These are phyloP conservation scores for Mucor circinelloides DNA, from an alignment of 371 early-diverging fungal genomes.

Conservation along the genomic window DNA sequence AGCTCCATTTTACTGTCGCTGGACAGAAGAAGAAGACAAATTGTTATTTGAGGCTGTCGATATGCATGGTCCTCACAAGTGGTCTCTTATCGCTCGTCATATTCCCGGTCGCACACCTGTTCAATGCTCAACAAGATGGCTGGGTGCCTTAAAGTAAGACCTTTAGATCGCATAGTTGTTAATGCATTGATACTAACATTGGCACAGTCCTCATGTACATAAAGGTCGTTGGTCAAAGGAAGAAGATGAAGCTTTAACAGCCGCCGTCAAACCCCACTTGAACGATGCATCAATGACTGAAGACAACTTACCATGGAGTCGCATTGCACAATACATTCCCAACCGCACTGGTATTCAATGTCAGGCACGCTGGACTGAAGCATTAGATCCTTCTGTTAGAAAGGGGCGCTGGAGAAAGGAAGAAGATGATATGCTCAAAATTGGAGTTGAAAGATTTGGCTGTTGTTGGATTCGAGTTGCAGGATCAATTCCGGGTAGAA, in stretches of 20 bases:
- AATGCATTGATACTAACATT: not conserved
- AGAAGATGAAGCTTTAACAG: slow-evolving; percentile 51
- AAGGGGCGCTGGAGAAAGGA: slow-evolving; percentile 60
- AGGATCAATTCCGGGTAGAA: slow-evolving; percentile 55
- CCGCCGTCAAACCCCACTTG: slow-evolving; percentile 32
- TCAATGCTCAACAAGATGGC: slow-evolving; percentile 58
- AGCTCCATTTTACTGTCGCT: slow-evolving; percentile 25
- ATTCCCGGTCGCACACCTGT: slow-evolving; percentile 54
- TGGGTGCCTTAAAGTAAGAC: slow-evolving; percentile 51
- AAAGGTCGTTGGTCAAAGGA: slow-evolving; percentile 59
- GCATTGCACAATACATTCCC: slow-evolving; percentile 43
- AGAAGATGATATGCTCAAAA: slow-evolving; percentile 53
- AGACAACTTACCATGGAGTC: slow-evolving; percentile 47
- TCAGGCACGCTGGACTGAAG: slow-evolving; percentile 65
- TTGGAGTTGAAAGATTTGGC: slow-evolving; percentile 42
- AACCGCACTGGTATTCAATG: slow-evolving; percentile 57
- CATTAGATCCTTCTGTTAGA: slow-evolving; percentile 60
- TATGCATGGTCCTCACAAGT: slow-evolving; percentile 41
- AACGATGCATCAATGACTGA: slow-evolving; percentile 10
- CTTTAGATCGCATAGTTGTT: not conserved
- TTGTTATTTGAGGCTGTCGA: slow-evolving; percentile 26
- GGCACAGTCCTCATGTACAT: slow-evolving; percentile 40
- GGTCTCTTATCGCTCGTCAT: slow-evolving; percentile 50
- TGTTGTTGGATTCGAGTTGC: slow-evolving; percentile 68
- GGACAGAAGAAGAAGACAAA: slow-evolving; percentile 32